These are phyloP conservation scores for Spirogloea muscicola DNA, from an alignment of 139 green algal species.

Conservation along the genomic window DNA sequence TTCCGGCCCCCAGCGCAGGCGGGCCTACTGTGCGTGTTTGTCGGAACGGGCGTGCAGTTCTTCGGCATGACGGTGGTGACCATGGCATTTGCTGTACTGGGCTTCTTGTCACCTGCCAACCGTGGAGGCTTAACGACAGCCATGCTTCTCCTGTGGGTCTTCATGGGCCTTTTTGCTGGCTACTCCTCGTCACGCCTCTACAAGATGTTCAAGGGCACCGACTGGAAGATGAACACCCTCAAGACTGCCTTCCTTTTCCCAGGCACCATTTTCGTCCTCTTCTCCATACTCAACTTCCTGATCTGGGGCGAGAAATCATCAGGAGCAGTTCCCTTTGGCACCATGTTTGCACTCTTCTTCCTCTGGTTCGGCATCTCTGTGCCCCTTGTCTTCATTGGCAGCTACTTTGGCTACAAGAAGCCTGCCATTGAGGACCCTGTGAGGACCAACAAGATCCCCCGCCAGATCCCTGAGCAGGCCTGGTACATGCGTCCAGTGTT, in stretches of 20 bases:
- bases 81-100: slow-evolving; percentile 92
- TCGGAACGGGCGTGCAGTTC: slow-evolving; percentile 92
- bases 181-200: slow-evolving; percentile 90
- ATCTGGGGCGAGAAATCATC: slow-evolving; percentile 88
- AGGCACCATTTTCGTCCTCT: slow-evolving; percentile 81
- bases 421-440: slow-evolving; percentile 81
- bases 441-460: slow-evolving; percentile 97
- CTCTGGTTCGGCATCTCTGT: slow-evolving; percentile 97
- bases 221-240: slow-evolving; percentile 89
- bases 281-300: slow-evolving; percentile 89
- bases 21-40: slow-evolving; percentile 78
- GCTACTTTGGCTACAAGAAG: slow-evolving; percentile 94
- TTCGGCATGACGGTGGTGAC: slow-evolving; percentile 87
- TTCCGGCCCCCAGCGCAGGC: slow-evolving; percentile 76
- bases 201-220: slow-evolving; percentile 80
- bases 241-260: slow-evolving; percentile 90
- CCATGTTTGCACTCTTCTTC: slow-evolving; percentile 91
- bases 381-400: slow-evolving; percentile 90
- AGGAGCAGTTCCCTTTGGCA: slow-evolving; percentile 92
- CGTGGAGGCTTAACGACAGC: slow-evolving; percentile 95
- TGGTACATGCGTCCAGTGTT: slow-evolving; percentile 95
- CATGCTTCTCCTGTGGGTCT: slow-evolving; percentile 94
- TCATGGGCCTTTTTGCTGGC: slow-evolving; percentile 92
- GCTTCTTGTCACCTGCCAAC: slow-evolving; percentile 97
- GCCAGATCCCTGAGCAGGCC: slow-evolving; percentile 94